phyloP scores from a whole-genome alignment of 805 yeast genomes.

The Kodamaea leandrae region DNA sequence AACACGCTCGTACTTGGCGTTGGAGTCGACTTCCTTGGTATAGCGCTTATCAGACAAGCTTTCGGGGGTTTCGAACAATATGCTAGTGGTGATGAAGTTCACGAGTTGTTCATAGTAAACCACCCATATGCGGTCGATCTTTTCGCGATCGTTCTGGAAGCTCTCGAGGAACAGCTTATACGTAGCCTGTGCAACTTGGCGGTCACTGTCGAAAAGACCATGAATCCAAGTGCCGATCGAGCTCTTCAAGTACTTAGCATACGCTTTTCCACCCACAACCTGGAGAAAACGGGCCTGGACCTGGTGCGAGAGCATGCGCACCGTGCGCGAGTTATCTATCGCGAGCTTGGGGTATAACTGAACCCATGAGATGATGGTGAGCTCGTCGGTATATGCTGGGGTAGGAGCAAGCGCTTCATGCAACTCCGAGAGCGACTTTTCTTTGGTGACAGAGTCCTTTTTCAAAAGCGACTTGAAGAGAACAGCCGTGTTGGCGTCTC shows the following conservation, averaged over 20 bases:
- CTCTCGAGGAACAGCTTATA: constrained; percentile 45
- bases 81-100: constrained; percentile 49
- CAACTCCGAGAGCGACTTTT: constrained; percentile 65
- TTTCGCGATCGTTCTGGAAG: constrained; percentile 53
- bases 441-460: constrained; percentile 81
- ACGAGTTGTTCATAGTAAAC: constrained; percentile 56
- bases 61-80: constrained; percentile 56
- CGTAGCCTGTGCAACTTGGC: constrained; percentile 54
- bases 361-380: constrained; percentile 63
- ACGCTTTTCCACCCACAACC: constrained; percentile 54
- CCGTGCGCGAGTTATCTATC: constrained; percentile 63
- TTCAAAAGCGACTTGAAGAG: constrained; percentile 76
- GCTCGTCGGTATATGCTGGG: constrained; percentile 28
- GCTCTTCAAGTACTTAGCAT: constrained; percentile 65
- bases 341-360: constrained; percentile 81
- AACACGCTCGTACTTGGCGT: constrained; percentile 60
- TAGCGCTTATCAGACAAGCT: constrained; percentile 75
- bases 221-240: constrained; percentile 71
- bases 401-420: constrained; percentile 25
- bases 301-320: constrained; percentile 62
- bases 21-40: constrained; percentile 62
- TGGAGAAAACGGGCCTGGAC: constrained; percentile 49
- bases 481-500: constrained; percentile 48
- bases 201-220: constrained; percentile 69
- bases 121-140: constrained; percentile 54